Base-by-base conservation (phyloP, 2,329 filamentous ascomycete genomes). In the Cercospora sojina region DNA sequence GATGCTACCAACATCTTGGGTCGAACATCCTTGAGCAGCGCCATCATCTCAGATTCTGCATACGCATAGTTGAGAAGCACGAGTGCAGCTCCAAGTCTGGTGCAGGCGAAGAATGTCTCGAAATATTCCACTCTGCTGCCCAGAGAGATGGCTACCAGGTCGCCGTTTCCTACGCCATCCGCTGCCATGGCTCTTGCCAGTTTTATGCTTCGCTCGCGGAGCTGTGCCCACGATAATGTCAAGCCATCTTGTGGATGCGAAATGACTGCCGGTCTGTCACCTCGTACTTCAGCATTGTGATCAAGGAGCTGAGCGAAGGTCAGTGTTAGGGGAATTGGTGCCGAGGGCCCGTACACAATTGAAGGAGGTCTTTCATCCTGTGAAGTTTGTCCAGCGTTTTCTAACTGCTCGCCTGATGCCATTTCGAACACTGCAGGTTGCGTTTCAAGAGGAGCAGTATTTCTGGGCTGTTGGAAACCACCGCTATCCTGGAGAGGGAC, bases 61-160 rank as follows among this genome's bases (percentile, higher is more conserved):
- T 91, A 91, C 0, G 89, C 91, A 78, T 91, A 91, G 79, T 91
- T 92, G 68, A 91, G 79, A 64, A 91, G 89, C 32, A 91, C 89
- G 59, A 91, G 79, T 47, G 73, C 71, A 41, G 73, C 72, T n/a
- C 73, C 73, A 16, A 74, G 63, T 23, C 67, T 63, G 0, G 75
- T 76, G 18, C 74, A 77, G 20, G 74, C 79, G 8, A 80, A 74
- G 66, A 75, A 75, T 1, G 72, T 74, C 62, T 76, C 74, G 57
- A 75, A 70, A 43, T 76, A 76, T 43, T 75, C 74, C 27, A 72
- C 60, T 56, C 74, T 69, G 66, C 73, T 75, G 58, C 74, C 74
- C 9, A 75, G 67, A 13, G 74, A 74, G 0, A 76, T 74, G 7
- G 73, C 73, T 18, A 75, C 73, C 25, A 75, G 62, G 62, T 71